These are phyloP conservation scores for Cicer chorassanicum DNA, from an alignment of 306 rosid species.

Conservation along the genomic window DNA sequence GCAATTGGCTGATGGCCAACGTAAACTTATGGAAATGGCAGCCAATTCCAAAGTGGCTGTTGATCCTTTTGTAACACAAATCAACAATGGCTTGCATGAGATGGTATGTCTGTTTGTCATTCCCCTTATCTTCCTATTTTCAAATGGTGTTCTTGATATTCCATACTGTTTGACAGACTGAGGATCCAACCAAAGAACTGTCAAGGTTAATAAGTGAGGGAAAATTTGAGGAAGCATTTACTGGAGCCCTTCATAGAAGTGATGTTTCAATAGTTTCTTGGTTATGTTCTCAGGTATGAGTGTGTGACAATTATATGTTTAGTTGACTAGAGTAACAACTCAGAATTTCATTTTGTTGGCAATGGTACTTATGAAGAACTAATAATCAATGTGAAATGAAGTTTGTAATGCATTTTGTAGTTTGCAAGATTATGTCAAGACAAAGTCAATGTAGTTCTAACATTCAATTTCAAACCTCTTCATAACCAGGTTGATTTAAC, in stretches of 20 bases:
- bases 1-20: conserved; percentile 69
- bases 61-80: conserved; percentile 57
- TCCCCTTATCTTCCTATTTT: conserved; percentile 29
- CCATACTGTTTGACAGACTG: conserved; percentile 47
- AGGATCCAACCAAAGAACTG: conserved; percentile 75
- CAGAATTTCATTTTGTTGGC: conserved; percentile 32
- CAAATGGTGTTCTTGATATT: conserved; percentile 20
- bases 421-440: conserved; percentile 19
- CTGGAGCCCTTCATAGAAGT: conserved; percentile 66
- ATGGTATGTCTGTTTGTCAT: conserved; percentile 51
- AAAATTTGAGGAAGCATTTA: conserved; percentile 75
- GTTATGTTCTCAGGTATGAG: conserved; percentile 78
- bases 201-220: conserved; percentile 64
- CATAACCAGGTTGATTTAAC: conserved; percentile 65
- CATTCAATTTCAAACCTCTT: conserved; percentile 29
- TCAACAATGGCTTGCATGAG: conserved; percentile 68
- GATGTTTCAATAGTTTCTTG: conserved; percentile 74
- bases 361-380: conserved; percentile 33
- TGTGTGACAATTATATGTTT: conserved; percentile 48
- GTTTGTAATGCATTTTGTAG: not conserved
- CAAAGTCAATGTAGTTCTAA: conserved; percentile 5
- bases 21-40: conserved; percentile 59
- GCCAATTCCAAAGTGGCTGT: conserved; percentile 54
- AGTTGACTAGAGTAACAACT: conserved; percentile 15
- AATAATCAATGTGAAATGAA: conserved; percentile 10